phyloP scores from a whole-genome alignment of 768 basidiomycete species.

The Trametes meyenii region DNA sequence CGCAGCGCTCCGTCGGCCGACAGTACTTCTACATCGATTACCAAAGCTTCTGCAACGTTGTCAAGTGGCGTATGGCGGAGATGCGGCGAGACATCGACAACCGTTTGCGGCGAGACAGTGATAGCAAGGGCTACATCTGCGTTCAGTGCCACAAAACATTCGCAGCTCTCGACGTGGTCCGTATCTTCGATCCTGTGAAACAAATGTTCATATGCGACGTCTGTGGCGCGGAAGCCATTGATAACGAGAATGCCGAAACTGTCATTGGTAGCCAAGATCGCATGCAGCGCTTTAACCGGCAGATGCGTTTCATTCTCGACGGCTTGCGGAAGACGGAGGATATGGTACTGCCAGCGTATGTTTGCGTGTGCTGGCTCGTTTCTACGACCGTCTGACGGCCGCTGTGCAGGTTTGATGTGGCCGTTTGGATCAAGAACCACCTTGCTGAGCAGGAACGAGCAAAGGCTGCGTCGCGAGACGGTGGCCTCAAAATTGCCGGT shows the following conservation, averaged over 20 bases:
- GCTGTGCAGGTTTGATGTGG: constrained; percentile 72
- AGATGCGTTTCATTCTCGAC: constrained; percentile 86
- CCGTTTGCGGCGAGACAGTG: constrained; percentile 88
- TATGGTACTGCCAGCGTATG: constrained; percentile 82
- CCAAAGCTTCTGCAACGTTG: constrained; percentile 93
- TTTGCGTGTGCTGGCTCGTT: constrained; percentile 21
- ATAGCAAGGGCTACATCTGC: constrained; percentile 97
- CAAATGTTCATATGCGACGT: constrained; percentile 83
- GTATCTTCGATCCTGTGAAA: constrained; percentile 70
- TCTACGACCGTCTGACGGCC: neutral
- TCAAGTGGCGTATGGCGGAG: constrained; percentile 95
- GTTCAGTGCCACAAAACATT: constrained; percentile 85
- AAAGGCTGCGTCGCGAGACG: constrained; percentile 46
- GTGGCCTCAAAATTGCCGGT: constrained; percentile 75
- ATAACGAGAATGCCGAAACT: constrained; percentile 90
- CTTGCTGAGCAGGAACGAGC: constrained; percentile 60
- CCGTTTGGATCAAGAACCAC: constrained; percentile 78
- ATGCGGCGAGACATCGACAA: constrained; percentile 92
- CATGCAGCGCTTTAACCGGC: constrained; percentile 93
- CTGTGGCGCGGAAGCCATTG: constrained; percentile 82
- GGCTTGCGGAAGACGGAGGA: constrained; percentile 88
- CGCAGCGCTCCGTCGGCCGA: constrained; percentile 82
- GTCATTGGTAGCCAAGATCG: constrained; percentile 87
- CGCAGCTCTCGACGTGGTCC: constrained; percentile 82
- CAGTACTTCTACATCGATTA: constrained; percentile 98